Percentiles rank a stretch among this genome's conserved stretches.
phyloP scores from a whole-genome alignment of 805 yeast species.

The Kazachstania viticola region DNA sequence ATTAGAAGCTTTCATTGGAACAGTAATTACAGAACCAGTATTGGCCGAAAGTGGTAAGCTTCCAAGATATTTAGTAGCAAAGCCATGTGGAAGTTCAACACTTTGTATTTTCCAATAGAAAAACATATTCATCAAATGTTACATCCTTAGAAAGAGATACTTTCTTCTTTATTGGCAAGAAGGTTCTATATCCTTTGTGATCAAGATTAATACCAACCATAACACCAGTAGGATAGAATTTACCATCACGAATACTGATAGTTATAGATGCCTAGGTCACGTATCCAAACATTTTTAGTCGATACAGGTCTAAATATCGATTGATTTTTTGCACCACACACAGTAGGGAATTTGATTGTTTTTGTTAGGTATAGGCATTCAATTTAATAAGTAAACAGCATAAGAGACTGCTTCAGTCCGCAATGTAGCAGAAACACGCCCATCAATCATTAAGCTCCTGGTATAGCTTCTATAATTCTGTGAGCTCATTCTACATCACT shows the following conservation, averaged over 20 bases:
- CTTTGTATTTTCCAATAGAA: too few relatives aligned
- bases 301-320: too few relatives aligned
- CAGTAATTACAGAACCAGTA: not conserved
- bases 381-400: constrained; percentile 7
- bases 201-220: too few relatives aligned
- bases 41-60: not conserved
- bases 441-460: not conserved
- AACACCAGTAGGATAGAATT: too few relatives aligned
- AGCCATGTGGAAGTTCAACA: not conserved
- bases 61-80: not conserved
- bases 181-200: too few relatives aligned
- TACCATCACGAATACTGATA: too few relatives aligned
- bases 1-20: not conserved
- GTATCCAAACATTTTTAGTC: not conserved
- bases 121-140: too few relatives aligned
- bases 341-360: constrained; percentile 3
- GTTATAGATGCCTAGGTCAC: too few relatives aligned
- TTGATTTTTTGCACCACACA: constrained; percentile 11
- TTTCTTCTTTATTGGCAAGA: too few relatives aligned
- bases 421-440: constrained; percentile 6
- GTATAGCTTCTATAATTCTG: not conserved
- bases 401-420: constrained; percentile 10
- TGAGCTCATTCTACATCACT: not conserved
- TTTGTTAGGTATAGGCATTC: constrained; percentile 7
- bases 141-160: too few relatives aligned